Evolutionary conservation across 2,329 filamentous ascomycete genomes (phyloP), one percentile per base, ranked within the genome.

Genomic region (Aspergillus eucalypticola): DNA sequence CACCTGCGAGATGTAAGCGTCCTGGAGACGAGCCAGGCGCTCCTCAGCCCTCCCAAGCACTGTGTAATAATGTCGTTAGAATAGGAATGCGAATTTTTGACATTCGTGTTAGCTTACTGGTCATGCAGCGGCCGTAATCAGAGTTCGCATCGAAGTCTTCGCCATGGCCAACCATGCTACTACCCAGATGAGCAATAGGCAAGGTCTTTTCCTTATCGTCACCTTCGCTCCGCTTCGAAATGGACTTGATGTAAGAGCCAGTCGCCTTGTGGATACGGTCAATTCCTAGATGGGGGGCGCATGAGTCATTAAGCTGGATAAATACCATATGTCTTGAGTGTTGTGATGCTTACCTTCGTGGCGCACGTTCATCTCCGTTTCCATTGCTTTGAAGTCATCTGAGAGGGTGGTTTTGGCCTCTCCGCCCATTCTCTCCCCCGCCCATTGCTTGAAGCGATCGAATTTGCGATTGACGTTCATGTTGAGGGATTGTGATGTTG

Each of bases 391-490:
- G 84, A 98, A 98, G 72, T 97, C 90, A 55, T 98, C 92, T 0
- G 91, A 90, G 65, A 92, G 87, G 74, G 84, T 87, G 8, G 94
- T 97, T 80, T 92, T 95, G 78, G 88, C 85, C 78, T 97, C 93
- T 66, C 86, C 87, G 69, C 94, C 94, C 91, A 98, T 96, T 79
- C 93, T 91, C 81, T 98, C 94, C 68, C 92, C 92, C 39, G 93
- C 92, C 94, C 94, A 98, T 89, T 98, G 94, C 82, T 94, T 96
- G 82, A 96, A 89, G 73, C 94, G 90, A 79, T 93, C 94, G 75
- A 98, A 87, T 76, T 96, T 96, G 83, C 96, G 96, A 78, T 87
- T 88, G 76, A 88, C 81, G 70, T 86, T 86, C 84, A 86, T 86
- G 35, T 60, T 79, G 71, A 54, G 25, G 5, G 25, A 52, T 48